These are phyloP conservation scores for Inonotus obliquus DNA, from an alignment of 1,284 basidiomycete genomes.

Conservation along the genomic window DNA sequence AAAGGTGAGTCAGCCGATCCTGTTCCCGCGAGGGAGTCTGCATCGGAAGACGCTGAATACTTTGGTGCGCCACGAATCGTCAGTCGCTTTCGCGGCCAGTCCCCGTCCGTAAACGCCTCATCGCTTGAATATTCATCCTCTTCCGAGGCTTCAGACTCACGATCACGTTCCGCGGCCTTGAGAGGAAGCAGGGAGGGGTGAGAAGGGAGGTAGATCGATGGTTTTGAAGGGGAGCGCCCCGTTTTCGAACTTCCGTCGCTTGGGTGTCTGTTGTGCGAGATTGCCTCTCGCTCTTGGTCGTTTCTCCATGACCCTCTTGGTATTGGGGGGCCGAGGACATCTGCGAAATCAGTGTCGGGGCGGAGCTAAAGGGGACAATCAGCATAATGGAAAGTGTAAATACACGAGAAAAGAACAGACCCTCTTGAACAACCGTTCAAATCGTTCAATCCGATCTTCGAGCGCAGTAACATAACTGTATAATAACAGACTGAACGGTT, in stretches of 20 bases:
- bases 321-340: conserved; percentile 64
- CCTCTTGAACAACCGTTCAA: conserved; percentile 65
- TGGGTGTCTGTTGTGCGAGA: conserved; percentile 3
- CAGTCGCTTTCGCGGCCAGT: background rate
- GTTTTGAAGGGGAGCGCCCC: background rate
- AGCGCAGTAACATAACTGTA: conserved; percentile 69
- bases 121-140: background rate
- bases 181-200: background rate
- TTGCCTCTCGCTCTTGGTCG: conserved; percentile 24
- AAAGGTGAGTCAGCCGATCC: background rate
- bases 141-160: background rate
- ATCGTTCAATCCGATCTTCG: conserved; percentile 69
- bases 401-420: conserved; percentile 37
- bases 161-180: background rate
- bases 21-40: background rate
- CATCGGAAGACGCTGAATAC: background rate
- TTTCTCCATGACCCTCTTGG: conserved; percentile 70
- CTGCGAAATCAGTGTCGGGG: conserved; percentile 62
- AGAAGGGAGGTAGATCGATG: background rate
- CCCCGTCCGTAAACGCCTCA: background rate
- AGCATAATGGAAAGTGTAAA: background rate
- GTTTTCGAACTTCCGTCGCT: conserved; percentile 24
- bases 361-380: conserved; percentile 45
- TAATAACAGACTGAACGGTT: conserved; percentile 14
- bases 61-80: background rate